Percentiles rank a stretch among this genome's conserved stretches.
Conservation (phyloP, 306 rosid species). For the Lathyrus oleraceus region DNA sequence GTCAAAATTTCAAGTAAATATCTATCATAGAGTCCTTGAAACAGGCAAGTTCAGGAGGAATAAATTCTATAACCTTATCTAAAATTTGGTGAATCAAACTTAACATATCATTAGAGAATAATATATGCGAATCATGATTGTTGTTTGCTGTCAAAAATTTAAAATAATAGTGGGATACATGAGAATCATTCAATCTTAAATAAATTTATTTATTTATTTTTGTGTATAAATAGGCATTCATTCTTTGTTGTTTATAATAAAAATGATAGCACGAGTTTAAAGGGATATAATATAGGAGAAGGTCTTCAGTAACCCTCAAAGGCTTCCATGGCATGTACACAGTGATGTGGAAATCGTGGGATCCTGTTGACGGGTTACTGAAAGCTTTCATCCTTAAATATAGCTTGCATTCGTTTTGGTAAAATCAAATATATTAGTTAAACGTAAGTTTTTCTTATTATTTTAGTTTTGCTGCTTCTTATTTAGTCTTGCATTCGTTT, state of each 20-base stretch:
- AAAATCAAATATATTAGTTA: too few species aligned
- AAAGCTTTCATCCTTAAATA: neutral
- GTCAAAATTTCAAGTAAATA: neutral
- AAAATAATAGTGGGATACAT: neutral
- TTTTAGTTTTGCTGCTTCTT: too few species aligned
- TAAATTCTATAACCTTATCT: conserved; percentile 31
- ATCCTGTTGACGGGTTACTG: neutral
- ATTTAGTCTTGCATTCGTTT: too few species aligned
- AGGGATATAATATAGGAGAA: neutral
- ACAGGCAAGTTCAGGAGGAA: neutral
- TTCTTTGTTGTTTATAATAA: neutral
- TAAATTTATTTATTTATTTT: neutral
- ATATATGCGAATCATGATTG: neutral
- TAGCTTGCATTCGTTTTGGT: neutral
- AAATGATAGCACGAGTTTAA: neutral
- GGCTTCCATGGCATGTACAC: neutral
- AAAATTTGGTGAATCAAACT: conserved; percentile 34
- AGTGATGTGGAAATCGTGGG: neutral
- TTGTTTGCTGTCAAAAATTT: neutral
- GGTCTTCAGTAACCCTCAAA: conserved; percentile 3
- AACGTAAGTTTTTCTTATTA: too few species aligned
- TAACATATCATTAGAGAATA: neutral
- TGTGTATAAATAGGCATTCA: conserved; percentile 3
- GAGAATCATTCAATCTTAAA: neutral
- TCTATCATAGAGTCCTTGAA: neutral